Base-by-base conservation (phyloP, 106 monocot genomes). In the Dioscorea zingiberensis region DNA sequence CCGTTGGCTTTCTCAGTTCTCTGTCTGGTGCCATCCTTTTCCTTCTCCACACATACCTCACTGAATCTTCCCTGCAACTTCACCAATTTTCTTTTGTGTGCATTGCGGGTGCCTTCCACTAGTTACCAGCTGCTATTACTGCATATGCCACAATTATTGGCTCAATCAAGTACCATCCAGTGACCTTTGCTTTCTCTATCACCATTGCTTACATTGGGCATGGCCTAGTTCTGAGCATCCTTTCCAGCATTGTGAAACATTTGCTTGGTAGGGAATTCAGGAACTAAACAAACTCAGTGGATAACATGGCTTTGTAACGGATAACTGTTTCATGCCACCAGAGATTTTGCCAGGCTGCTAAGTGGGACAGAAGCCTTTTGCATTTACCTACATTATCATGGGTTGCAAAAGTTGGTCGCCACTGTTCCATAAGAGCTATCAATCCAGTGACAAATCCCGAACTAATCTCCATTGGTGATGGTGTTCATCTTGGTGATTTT, bases 401-500 rank as follows among this genome's bases (percentile, higher is more conserved):
- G 83, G 83, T n/a, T 14, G 73, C 77, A 9, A 78, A 74, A 48
- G 44, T 83, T 19, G 83, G 83, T 21, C 54, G 25, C 4, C 66
- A 78, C 38, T 83, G 83, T 48, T 83, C 83, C 23, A 83, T 83
- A 49, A 69, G 83, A 45, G 71, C 83, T 24, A 77, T 78, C 57
- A 83, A 78, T 71, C 73, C 83, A 7, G 57, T 83, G 18, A 32
- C 60, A 2, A 48, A 71, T 44, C n/a, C n/a, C 78, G 48, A 58
- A 47, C 44, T 78, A 27, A 55, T 83, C 38, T 71, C 74, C 25
- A 71, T 83, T 17, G 78, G 74, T 9, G 78, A 83, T 59, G 83
- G 83, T 15, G 78, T 78, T 27, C 83, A 83, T 71, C 60, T 83
- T 1, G 83, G 83, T 58, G 83, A 83, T 59, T 83, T 83, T 58